phyloP scores from a whole-genome alignment of 2,329 filamentous ascomycete species.

The Microdochium paspali region DNA sequence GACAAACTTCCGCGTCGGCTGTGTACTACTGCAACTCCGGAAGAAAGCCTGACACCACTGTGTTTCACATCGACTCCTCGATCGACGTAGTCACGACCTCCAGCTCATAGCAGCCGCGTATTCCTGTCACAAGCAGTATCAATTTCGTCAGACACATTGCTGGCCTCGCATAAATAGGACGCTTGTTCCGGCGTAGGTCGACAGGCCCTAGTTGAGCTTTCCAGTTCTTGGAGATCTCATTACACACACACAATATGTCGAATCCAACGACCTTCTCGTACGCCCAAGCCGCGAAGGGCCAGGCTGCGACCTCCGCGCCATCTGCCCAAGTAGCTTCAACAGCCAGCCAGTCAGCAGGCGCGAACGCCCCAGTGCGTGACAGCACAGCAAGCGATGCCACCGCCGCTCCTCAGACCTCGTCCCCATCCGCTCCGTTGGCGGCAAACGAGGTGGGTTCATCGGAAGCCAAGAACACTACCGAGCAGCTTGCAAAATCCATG shows the following conservation, averaged over 20 bases:
- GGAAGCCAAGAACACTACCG: background rate
- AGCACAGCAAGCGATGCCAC: constrained; percentile 21
- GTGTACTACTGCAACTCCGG: no score
- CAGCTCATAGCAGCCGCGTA: background rate
- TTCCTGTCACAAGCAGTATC: background rate
- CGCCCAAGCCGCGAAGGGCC: constrained; percentile 87
- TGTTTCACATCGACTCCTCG: background rate
- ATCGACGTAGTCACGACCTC: background rate
- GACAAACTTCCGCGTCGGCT: no score
- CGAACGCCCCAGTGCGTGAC: constrained; percentile 15
- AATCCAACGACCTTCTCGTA: constrained; percentile 70
- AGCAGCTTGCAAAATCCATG: background rate
- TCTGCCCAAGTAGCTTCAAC: constrained; percentile 14
- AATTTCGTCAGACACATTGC: background rate
- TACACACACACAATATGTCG: constrained; percentile 38
- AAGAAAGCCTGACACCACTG: no score
- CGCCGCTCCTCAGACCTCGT: background rate
- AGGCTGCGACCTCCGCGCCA: constrained; percentile 32
- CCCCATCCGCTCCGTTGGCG: background rate
- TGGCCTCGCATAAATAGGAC: background rate
- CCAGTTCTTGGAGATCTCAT: background rate
- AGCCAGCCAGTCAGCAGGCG: constrained; percentile 19
- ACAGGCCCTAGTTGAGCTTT: background rate
- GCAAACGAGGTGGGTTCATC: background rate
- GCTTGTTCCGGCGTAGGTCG: background rate